Conservation (phyloP, 768 basidiomycete genomes). For the Trametes punicea region DNA sequence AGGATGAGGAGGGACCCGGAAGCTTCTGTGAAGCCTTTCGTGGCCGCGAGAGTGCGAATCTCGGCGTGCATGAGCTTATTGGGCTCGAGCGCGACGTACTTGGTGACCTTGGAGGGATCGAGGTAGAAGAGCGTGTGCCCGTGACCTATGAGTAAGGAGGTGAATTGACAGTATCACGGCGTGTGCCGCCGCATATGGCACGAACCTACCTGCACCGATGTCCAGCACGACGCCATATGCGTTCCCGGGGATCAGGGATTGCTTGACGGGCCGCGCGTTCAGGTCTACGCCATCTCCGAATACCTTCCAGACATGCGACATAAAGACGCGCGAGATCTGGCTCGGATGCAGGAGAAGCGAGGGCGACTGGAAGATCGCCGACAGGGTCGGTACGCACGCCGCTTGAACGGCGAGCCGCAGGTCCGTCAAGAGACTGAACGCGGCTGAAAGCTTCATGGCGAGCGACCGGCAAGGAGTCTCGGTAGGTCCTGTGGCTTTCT, state of each 20-base stretch:
- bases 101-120: slow-evolving; percentile 48
- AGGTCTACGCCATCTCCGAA: slow-evolving; percentile 50
- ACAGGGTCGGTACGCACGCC: slow-evolving; percentile 46
- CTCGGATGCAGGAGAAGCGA: slow-evolving; percentile 43
- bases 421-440: slow-evolving; percentile 42
- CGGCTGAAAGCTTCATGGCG: slow-evolving; percentile 47
- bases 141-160: slow-evolving; percentile 39
- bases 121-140: slow-evolving; percentile 67
- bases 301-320: slow-evolving; percentile 52
- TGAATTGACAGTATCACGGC: background rate
- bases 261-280: slow-evolving; percentile 39
- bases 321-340: slow-evolving; percentile 51
- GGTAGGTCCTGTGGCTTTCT: no score
- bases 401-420: slow-evolving; percentile 36
- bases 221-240: slow-evolving; percentile 65
- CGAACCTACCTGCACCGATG: slow-evolving; percentile 55
- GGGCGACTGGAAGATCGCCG: slow-evolving; percentile 39
- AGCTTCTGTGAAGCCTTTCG: slow-evolving; percentile 50
- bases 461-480: no score
- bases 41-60: slow-evolving; percentile 47
- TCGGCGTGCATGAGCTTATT: slow-evolving; percentile 59
- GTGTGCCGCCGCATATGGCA: background rate
- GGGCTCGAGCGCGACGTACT: slow-evolving; percentile 72
- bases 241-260: slow-evolving; percentile 46
- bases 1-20: slow-evolving; percentile 56